Evolutionary conservation across 1,139 yeast genomes (phyloP).

Genomic region (Wickerhamiella infanticola): DNA sequence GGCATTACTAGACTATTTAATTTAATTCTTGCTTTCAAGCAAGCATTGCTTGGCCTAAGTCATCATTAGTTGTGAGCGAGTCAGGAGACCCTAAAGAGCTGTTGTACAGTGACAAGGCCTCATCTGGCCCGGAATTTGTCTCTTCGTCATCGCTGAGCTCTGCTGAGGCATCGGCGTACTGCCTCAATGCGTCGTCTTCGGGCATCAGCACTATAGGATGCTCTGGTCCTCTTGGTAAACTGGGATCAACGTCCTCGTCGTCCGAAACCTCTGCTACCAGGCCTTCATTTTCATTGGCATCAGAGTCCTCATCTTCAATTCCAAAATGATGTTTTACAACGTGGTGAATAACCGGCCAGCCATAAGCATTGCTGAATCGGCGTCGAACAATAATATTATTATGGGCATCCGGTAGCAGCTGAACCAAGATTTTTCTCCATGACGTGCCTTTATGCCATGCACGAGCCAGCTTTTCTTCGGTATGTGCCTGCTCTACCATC

Average conservation of each 20-base stretch:
- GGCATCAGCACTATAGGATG: not conserved
- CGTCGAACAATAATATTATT: conserved; percentile 84
- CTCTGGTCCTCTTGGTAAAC: not conserved
- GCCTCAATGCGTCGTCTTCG: not conserved
- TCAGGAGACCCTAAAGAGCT: not conserved
- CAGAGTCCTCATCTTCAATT: not conserved
- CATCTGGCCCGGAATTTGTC: not conserved
- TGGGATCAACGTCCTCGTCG: not conserved
- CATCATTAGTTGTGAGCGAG: not conserved
- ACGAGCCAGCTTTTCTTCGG: conserved; percentile 75
- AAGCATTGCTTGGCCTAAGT: not conserved
- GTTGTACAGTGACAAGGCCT: not conserved
- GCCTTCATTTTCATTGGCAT: not conserved
- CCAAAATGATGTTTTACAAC: conserved; percentile 49
- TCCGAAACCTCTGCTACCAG: not conserved
- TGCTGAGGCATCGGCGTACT: not conserved
- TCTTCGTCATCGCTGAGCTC: not conserved
- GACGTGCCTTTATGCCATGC: conserved; percentile 72
- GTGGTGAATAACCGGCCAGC: conserved; percentile 89
- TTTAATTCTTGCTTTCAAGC: not conserved
- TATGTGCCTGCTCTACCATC: conserved; percentile 11
- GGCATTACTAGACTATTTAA: not conserved
- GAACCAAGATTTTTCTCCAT: conserved; percentile 88
- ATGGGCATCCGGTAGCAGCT: conserved; percentile 85
- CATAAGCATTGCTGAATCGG: conserved; percentile 83